Percentiles rank a stretch among this genome's conserved stretches.
These are phyloP conservation scores for Clavariopsis aquatica DNA, from an alignment of 495 filamentous ascomycete species.

Conservation along the genomic window DNA sequence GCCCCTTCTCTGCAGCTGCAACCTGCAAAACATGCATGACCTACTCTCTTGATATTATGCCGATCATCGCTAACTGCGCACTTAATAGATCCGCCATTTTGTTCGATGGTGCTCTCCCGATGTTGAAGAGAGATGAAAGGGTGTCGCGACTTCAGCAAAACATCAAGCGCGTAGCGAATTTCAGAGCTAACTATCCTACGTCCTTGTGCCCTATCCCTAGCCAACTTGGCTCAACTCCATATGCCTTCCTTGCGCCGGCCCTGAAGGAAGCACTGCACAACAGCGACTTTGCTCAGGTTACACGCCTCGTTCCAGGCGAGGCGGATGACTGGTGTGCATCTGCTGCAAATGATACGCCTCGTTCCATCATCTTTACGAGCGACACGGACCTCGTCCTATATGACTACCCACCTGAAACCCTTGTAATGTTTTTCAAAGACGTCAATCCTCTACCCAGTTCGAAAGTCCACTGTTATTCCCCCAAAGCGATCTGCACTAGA, in stretches of 20 bases:
- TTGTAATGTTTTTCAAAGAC: constrained; percentile 29
- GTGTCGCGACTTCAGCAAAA: constrained; percentile 11
- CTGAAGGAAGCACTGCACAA: constrained; percentile 23
- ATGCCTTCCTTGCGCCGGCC: constrained; percentile 32
- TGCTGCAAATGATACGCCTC: constrained; percentile 13
- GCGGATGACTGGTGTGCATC: constrained; percentile 36
- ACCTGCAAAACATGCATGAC: constrained; percentile 26
- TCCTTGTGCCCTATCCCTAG: constrained; percentile 15
- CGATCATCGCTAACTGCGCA: constrained; percentile 20
- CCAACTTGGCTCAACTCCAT: constrained; percentile 11
- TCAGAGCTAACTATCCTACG: constrained; percentile 2
- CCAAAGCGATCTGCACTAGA: constrained; percentile 13
- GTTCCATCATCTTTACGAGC: constrained; percentile 31
- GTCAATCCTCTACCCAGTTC: constrained; percentile 1
- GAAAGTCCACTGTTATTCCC: constrained; percentile 14
- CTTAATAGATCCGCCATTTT: constrained; percentile 29
- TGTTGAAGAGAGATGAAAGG: constrained; percentile 29
- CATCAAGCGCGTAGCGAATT: constrained; percentile 10
- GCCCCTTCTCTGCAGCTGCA: constrained; percentile 13
- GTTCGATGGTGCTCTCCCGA: constrained; percentile 37
- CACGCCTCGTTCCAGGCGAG: constrained; percentile 33
- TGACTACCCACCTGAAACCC: constrained; percentile 20
- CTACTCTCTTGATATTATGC: constrained; percentile 11
- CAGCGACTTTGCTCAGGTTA: constrained; percentile 18
- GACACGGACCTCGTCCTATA: constrained; percentile 35